Evolutionary conservation across 306 rosid genomes (phyloP), one percentile per base, ranked within the genome.

Genomic region (Cucurbita pepo): DNA sequence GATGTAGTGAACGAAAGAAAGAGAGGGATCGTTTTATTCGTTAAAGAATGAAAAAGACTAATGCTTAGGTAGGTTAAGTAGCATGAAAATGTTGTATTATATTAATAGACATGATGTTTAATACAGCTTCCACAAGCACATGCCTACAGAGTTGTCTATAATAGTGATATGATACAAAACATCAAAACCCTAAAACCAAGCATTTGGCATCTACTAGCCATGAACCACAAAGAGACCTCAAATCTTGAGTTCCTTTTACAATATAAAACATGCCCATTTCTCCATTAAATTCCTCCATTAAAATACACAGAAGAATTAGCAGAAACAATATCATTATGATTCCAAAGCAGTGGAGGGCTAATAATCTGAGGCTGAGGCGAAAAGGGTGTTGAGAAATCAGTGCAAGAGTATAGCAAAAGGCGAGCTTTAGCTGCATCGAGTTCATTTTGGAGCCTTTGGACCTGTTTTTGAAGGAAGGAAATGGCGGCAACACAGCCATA

Each of bases 401-500:
- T 69, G 82, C 85, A 88, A 14, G 96, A 88, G 45, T 52, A 90
- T 43, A 93, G 96, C 22, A 90, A 77, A 16, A 94, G 87, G 72
- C 89, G 90, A 4, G 96, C 79, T 71, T 94, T 94, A 1, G 97
- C 97, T 0, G 86, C 82, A 37, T 94, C 98, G 6, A 94, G 97
- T 48, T 94, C 97, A 77, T 94, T 94, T 41, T 94, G 98, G 56
- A 94, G 96, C 77, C 88, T 77, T 18, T 94, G 96, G 69, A 94
- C 92, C 53, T 94, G 98, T 81, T 90, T 83, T 73, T 90, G 97
- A 16, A 94, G 96, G 82, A 80, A 94, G 18, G 97, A 89, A 60
- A 94, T 94, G 69, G 98, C 96, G 4, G 92, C 95, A 5, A 91
- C 97, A 19, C 98, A 94, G 16, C 98, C 98, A 57, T 88, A 94